Percentiles rank a stretch among this genome's conserved stretches.
These are phyloP conservation scores for Pseudocercospora eumusae DNA, from an alignment of 2,329 filamentous ascomycete genomes.

Conservation along the genomic window DNA sequence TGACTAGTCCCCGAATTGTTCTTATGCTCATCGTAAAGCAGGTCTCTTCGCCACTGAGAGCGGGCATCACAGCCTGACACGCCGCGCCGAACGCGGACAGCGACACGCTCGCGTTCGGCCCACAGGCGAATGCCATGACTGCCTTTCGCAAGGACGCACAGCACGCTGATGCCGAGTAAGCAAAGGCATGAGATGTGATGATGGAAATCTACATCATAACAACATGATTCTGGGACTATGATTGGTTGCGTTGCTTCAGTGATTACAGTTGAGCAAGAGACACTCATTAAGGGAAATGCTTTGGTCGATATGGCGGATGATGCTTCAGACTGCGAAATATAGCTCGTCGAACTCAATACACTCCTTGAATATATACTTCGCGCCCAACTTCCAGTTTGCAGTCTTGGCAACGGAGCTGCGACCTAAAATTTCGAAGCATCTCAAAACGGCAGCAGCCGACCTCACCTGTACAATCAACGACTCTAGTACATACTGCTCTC, in stretches of 20 bases:
- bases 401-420: conserved; percentile 7
- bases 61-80: conserved; percentile 26
- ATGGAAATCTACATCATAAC: conserved; percentile 8
- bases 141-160: neutral
- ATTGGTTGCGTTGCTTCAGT: conserved; percentile 4
- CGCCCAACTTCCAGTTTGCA: neutral
- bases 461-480: neutral
- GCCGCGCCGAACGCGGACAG: neutral
- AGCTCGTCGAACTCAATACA: conserved; percentile 24
- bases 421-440: neutral
- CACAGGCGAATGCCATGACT: neutral
- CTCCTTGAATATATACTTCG: conserved; percentile 6
- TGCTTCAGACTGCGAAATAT: conserved; percentile 9
- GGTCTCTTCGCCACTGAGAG: conserved; percentile 35
- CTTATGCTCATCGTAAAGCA: conserved; percentile 21
- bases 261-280: conserved; percentile 9
- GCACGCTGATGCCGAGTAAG: neutral
- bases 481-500: neutral
- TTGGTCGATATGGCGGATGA: conserved; percentile 1
- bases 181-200: neutral
- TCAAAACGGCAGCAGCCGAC: neutral
- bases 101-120: neutral
- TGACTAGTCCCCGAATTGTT: neutral
- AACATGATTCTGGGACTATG: conserved; percentile 11
- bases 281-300: conserved; percentile 3